Conservation (phyloP, 1,284 basidiomycete species). For the Ganoderma boninense region DNA sequence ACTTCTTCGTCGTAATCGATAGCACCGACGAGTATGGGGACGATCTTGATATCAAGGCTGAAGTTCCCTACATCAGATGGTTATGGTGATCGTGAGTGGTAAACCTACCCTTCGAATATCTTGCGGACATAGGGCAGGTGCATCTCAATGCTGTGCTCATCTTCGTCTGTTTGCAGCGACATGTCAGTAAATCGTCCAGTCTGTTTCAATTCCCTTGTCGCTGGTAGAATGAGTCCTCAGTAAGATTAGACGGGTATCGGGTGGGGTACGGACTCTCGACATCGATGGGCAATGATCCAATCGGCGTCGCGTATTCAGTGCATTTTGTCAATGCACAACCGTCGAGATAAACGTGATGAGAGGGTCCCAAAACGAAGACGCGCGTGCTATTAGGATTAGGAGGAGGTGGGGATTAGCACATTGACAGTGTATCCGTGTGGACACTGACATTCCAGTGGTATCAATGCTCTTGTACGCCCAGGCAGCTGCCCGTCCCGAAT, state of each 20-base stretch:
- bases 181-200: constrained; percentile 82
- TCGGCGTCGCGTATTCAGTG: constrained; percentile 82
- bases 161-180: constrained; percentile 79
- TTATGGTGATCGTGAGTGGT: no score
- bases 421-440: neutral
- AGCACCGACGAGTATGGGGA: constrained; percentile 93
- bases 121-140: constrained; percentile 94
- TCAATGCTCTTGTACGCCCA: constrained; percentile 96
- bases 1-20: constrained; percentile 70
- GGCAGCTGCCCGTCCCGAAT: constrained; percentile 93
- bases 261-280: constrained; percentile 66
- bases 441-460: constrained; percentile 76
- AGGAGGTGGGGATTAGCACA: neutral
- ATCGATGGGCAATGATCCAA: constrained; percentile 87
- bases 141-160: constrained; percentile 99
- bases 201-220: constrained; percentile 69
- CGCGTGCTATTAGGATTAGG: constrained; percentile 79
- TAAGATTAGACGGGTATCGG: neutral
- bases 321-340: constrained; percentile 89
- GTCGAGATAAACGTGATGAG: constrained; percentile 90
- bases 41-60: constrained; percentile 80
- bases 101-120: constrained; percentile 78
- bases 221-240: constrained; percentile 47
- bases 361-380: constrained; percentile 95
- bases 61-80: neutral